Conservation (phyloP, 2,329 filamentous ascomycete genomes). For the Chrysosporium queenslandicum region DNA sequence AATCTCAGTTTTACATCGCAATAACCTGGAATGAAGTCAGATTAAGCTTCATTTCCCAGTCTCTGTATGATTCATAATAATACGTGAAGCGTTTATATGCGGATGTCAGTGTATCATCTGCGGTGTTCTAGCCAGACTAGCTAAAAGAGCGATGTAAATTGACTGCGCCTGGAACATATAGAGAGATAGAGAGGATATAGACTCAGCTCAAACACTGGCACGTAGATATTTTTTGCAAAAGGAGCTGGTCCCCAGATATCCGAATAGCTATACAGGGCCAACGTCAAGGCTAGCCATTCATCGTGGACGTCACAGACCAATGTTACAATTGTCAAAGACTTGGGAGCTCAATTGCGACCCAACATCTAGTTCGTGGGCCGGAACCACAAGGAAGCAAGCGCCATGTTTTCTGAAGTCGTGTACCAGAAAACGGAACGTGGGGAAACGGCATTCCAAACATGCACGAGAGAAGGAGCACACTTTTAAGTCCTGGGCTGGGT, state of each 20-base stretch:
- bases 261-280: too few relatives aligned
- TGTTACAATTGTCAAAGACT: neutral
- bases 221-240: too few relatives aligned
- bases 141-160: neutral
- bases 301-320: neutral
- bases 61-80: slow-evolving; percentile 2
- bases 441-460: neutral
- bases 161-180: neutral
- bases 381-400: neutral
- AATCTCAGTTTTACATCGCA: neutral
- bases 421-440: neutral
- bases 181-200: neutral
- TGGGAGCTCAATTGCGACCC: neutral
- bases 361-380: neutral
- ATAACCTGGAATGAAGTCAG: neutral
- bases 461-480: neutral
- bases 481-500: neutral
- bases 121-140: neutral
- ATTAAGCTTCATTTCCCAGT: neutral
- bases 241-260: too few relatives aligned
- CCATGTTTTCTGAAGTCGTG: neutral
- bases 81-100: neutral
- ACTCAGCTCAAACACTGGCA: too few relatives aligned
- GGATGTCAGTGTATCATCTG: neutral
- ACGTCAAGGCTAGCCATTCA: too few relatives aligned